Percentiles rank a stretch among this genome's conserved stretches.
Evolutionary conservation across 2,329 filamentous ascomycete species (phyloP).

Genomic region (Ophiostoma ulmi): DNA sequence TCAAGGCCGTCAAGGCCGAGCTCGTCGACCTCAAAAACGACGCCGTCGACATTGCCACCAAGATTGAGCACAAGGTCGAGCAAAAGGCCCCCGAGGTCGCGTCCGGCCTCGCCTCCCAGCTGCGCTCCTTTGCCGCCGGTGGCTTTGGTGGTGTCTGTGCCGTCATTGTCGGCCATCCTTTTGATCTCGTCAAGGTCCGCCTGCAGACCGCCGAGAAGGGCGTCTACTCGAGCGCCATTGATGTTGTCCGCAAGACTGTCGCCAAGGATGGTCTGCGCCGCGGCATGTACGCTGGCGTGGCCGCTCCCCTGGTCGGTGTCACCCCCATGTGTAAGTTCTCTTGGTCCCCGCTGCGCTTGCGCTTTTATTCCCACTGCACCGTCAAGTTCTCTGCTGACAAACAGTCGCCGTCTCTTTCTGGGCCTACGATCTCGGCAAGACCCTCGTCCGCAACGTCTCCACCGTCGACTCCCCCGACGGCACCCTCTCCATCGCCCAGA

Average conservation of each 20-base stretch:
- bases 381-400: not conserved
- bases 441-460: slow-evolving; percentile 67
- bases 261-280: slow-evolving; percentile 74
- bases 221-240: slow-evolving; percentile 82
- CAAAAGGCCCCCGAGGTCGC: slow-evolving; percentile 30
- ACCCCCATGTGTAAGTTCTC: slow-evolving; percentile 90
- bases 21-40: slow-evolving; percentile 44
- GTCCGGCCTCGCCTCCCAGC: slow-evolving; percentile 41
- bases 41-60: slow-evolving; percentile 16
- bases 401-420: slow-evolving; percentile 66
- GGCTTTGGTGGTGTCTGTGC: slow-evolving; percentile 92
- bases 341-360: not conserved
- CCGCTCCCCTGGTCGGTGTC: slow-evolving; percentile 87
- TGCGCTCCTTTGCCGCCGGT: slow-evolving; percentile 81
- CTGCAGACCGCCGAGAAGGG: slow-evolving; percentile 93
- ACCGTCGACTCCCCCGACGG: slow-evolving; percentile 62
- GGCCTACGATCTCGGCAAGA: slow-evolving; percentile 95
- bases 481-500: slow-evolving; percentile 74
- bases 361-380: not conserved
- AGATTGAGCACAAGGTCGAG: slow-evolving; percentile 20
- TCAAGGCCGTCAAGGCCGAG: slow-evolving; percentile 39
- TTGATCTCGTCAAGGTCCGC: slow-evolving; percentile 95
- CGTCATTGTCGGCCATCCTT: slow-evolving; percentile 90
- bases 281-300: slow-evolving; percentile 94
- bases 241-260: slow-evolving; percentile 84